These are phyloP conservation scores for Priceomyces fermenticarens DNA, from an alignment of 805 yeast genomes.

Conservation along the genomic window DNA sequence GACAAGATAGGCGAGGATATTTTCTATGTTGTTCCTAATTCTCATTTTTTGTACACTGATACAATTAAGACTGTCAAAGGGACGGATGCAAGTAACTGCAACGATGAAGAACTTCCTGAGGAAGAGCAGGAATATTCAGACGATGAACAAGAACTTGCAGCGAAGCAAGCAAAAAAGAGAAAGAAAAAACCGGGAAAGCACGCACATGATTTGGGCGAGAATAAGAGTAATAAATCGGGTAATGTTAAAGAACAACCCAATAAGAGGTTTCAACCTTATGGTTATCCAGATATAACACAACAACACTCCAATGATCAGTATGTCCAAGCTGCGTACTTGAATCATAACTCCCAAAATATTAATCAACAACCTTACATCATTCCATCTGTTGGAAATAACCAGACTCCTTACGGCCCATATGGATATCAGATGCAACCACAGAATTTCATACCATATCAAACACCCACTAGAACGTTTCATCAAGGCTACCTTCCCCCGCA, in stretches of 20 bases:
- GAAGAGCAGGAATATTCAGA: slow-evolving; percentile 95
- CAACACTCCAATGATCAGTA: no score
- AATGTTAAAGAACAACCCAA: slow-evolving; percentile 9
- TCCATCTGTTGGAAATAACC: no score
- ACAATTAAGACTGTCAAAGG: slow-evolving; percentile 71
- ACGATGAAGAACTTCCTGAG: slow-evolving; percentile 90
- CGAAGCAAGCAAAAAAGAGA: slow-evolving; percentile 61
- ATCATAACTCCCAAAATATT: no score
- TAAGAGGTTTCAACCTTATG: slow-evolving; percentile 20
- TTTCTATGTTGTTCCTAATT: slow-evolving; percentile 75
- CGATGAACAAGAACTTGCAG: slow-evolving; percentile 81
- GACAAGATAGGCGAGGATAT: slow-evolving; percentile 55
- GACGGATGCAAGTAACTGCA: slow-evolving; percentile 90
- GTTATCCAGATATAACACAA: slow-evolving; percentile 12
- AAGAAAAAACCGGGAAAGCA: slow-evolving; percentile 47
- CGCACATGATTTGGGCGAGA: slow-evolving; percentile 12
- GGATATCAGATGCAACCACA: no score
- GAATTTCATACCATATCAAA: background rate
- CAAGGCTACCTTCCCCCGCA: background rate
- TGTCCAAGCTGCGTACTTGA: no score
- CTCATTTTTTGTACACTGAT: slow-evolving; percentile 77
- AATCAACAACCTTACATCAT: no score
- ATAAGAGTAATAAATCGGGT: slow-evolving; percentile 2
- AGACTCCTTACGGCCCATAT: no score
- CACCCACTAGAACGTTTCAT: background rate